Base-by-base conservation (phyloP, 768 basidiomycete genomes). In the Mycena latifolia region DNA sequence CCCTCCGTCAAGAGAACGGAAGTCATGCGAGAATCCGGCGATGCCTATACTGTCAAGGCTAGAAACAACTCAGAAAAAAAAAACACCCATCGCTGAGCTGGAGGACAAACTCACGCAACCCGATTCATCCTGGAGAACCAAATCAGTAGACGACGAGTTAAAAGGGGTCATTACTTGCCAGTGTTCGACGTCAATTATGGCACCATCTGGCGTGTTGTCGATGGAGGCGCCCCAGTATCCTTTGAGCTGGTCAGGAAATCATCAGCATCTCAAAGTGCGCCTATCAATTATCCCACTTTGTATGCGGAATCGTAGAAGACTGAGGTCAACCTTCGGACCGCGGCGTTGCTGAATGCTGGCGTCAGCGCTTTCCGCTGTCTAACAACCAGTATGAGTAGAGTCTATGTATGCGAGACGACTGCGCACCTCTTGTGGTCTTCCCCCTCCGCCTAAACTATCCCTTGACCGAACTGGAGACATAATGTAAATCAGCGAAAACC, bases 21-120 rank as follows among this genome's bases (percentile, higher is more conserved):
- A 85, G 66, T 84, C 77, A 70, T 84, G 80, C 15, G 81, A 78
- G 72, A 85, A 83, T 1, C 84, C 79, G 5, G 81, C 81, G 52
- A 82, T 80, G 10, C 84, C 83, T 55, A 84, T 79, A 46, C 76
- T 79, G 67, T 85, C 84, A 14, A 85, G 74, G 2, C 82, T 83
- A n/a, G 20, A 50, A 39, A 28, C 3, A 39, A 14, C 9, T 51
- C 24, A 63, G 46, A 28, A 43, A 58, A n/a, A 22, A 18, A n/a
- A n/a, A n/a, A n/a, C n/a, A n/a, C n/a, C 10, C 8, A 7, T 0
- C 2, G 12, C 15, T 3, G 5, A 31, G 15, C 8, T 20, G 15
- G 15, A 55, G 75, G 27, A 7, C 7, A 27, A n/a, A 41, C 51
- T 18, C 66, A 80, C 80, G 82, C 79, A 25, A 83, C 74, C 35